phyloP scores from a whole-genome alignment of 2,329 filamentous ascomycete species.

The Dothideomycetidae sp. region DNA sequence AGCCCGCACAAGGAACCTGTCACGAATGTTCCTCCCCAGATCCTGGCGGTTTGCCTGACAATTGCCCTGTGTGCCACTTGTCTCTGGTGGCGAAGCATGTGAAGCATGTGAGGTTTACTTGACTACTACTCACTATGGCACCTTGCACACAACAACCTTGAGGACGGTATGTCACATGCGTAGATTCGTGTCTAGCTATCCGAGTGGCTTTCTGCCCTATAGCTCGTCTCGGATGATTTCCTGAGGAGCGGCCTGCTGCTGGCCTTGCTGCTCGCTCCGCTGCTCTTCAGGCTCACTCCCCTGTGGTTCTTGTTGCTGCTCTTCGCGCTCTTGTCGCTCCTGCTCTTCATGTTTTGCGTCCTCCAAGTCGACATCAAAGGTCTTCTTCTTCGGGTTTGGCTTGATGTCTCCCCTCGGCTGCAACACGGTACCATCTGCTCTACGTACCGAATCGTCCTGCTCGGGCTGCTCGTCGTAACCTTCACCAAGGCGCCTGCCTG shows the following conservation, averaged over 20 bases:
- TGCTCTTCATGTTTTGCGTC: conserved; percentile 17
- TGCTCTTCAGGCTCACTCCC: too few species aligned
- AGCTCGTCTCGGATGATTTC: conserved; percentile 6
- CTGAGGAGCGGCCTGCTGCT: too few species aligned
- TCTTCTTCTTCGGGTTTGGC: conserved; percentile 47
- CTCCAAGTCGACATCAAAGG: conserved; percentile 41
- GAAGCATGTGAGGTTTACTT: too few species aligned
- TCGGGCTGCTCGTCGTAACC: conserved; percentile 13
- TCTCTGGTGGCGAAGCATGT: too few species aligned
- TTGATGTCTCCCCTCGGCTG: conserved; percentile 24
- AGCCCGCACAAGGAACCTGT: background rate
- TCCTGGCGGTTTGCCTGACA: background rate
- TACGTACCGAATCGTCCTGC: conserved; percentile 17
- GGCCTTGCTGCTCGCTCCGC: too few species aligned
- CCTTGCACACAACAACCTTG: too few species aligned
- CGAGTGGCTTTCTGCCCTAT: too few species aligned
- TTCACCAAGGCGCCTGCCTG: conserved; percentile 15
- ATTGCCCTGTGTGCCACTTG: too few species aligned
- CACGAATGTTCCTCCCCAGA: background rate
- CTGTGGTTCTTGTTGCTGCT: too few species aligned
- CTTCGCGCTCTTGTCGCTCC: conserved; percentile 18
- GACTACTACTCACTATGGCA: too few species aligned
- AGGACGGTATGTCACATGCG: too few species aligned
- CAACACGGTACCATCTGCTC: conserved; percentile 31
- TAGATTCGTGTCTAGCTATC: too few species aligned